phyloP scores from a whole-genome alignment of 208 protist species.

The Acanthamoeba healyi region DNA sequence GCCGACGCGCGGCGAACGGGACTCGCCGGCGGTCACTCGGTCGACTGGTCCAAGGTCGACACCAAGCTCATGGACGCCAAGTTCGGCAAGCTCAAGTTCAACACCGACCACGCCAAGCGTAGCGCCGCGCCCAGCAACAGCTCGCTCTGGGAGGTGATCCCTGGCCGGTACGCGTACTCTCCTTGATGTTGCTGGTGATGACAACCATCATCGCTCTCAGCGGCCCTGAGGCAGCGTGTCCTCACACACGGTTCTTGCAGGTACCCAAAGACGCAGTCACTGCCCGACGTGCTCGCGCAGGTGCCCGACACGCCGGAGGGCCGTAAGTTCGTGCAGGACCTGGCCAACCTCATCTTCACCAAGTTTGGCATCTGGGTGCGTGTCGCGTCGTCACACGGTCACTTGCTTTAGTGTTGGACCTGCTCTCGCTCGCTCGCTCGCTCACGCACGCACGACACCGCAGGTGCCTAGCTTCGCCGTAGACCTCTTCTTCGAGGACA shows the following conservation, averaged over 20 bases:
- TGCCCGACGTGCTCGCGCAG: conserved; percentile 67
- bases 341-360: conserved; percentile 50
- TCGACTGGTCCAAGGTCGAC: conserved; percentile 58
- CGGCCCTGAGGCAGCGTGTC: no score
- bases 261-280: conserved; percentile 61
- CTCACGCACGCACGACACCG: not conserved
- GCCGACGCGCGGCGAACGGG: not conserved
- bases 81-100: not conserved
- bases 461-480: conserved; percentile 61
- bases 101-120: not conserved
- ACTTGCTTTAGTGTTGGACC: not conserved
- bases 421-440: not conserved
- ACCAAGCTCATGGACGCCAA: conserved; percentile 51
- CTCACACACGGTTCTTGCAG: not conserved
- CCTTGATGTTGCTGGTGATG: no score
- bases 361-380: conserved; percentile 67
- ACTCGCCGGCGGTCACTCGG: not conserved
- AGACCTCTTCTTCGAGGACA: conserved; percentile 70
- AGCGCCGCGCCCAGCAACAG: not conserved
- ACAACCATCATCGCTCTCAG: not conserved
- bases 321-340: conserved; percentile 59
- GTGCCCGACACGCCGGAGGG: conserved; percentile 65
- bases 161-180: not conserved
- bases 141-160: conserved; percentile 42
- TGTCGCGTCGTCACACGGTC: not conserved